phyloP scores from a whole-genome alignment of 2,329 filamentous ascomycete genomes.

The Fusarium paranaense region DNA sequence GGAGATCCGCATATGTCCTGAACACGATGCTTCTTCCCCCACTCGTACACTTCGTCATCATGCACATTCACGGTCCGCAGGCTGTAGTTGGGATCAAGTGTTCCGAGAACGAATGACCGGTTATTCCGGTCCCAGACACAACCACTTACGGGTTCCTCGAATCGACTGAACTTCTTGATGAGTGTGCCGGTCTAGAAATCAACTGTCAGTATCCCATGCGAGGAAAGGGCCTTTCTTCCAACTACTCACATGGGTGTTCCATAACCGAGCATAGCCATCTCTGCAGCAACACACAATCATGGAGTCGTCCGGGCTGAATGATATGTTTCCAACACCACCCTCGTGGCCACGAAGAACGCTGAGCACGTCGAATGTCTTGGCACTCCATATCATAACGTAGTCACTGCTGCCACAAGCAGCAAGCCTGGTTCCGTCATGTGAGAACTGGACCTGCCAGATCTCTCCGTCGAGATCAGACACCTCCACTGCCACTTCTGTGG shows the following conservation, averaged over 20 bases:
- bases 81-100: constrained; percentile 74
- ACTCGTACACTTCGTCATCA: constrained; percentile 72
- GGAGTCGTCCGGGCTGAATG: constrained; percentile 93
- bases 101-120: constrained; percentile 81
- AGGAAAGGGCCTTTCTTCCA: not conserved
- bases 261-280: constrained; percentile 79
- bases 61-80: constrained; percentile 78
- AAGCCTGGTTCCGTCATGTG: constrained; percentile 83
- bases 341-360: constrained; percentile 74
- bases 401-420: constrained; percentile 85
- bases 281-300: constrained; percentile 87
- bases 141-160: constrained; percentile 86
- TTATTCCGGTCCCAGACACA: constrained; percentile 91
- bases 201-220: constrained; percentile 30
- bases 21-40: constrained; percentile 78
- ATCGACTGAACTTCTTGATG: constrained; percentile 73
- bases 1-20: constrained; percentile 87
- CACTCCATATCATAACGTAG: constrained; percentile 85
- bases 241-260: constrained; percentile 73
- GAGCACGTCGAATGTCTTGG: constrained; percentile 73
- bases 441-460: constrained; percentile 93
- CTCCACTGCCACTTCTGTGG: constrained; percentile 76
- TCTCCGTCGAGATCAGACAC: constrained; percentile 81
- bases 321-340: constrained; percentile 79
- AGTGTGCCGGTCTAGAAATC: constrained; percentile 68